A percentile compares a stretch with the other conserved stretches of the same genome.
Conservation (phyloP, 208 protist genomes). For the Trypanosoma scelopori region DNA sequence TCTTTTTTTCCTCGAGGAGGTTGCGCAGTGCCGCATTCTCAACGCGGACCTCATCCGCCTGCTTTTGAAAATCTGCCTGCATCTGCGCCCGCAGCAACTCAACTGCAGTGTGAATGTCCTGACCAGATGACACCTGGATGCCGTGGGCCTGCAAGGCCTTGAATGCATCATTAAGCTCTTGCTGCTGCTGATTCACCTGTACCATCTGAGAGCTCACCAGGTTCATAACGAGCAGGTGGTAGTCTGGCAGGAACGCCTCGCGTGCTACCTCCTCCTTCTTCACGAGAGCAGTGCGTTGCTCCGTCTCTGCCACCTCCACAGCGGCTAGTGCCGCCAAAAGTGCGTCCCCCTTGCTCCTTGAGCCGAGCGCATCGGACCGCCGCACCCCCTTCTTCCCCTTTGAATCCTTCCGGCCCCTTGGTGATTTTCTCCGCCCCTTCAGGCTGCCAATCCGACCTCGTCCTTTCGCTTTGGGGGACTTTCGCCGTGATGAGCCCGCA, state of each 20-base stretch:
- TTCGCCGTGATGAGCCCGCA: not conserved
- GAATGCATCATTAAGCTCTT: conserved; percentile 58
- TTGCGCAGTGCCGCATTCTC: conserved; percentile 55
- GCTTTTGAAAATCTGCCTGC: conserved; percentile 43
- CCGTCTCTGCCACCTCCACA: conserved; percentile 38
- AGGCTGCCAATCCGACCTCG: no score
- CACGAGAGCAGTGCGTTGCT: conserved; percentile 35
- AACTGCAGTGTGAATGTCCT: conserved; percentile 39
- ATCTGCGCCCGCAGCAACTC: conserved; percentile 45
- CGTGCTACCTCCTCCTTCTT: conserved; percentile 55
- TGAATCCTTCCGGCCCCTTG: conserved; percentile 1
- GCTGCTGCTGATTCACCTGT: conserved; percentile 64
- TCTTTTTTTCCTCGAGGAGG: conserved; percentile 49
- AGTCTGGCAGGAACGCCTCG: conserved; percentile 50
- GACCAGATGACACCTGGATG: conserved; percentile 24
- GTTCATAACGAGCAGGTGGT: conserved; percentile 74
- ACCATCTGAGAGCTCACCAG: conserved; percentile 59
- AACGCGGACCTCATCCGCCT: conserved; percentile 42
- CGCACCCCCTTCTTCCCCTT: conserved; percentile 7
- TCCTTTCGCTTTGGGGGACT: not conserved
- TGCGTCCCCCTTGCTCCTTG: conserved; percentile 12
- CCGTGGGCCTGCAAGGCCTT: conserved; percentile 43
- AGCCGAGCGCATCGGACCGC: conserved; percentile 1
- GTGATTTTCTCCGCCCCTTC: conserved; percentile 1
- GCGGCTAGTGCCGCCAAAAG: conserved; percentile 20